A percentile compares a stretch with the other conserved stretches of the same genome.
phyloP scores from a whole-genome alignment of 2,329 filamentous ascomycete species.

The Dissoconium aciculare region DNA sequence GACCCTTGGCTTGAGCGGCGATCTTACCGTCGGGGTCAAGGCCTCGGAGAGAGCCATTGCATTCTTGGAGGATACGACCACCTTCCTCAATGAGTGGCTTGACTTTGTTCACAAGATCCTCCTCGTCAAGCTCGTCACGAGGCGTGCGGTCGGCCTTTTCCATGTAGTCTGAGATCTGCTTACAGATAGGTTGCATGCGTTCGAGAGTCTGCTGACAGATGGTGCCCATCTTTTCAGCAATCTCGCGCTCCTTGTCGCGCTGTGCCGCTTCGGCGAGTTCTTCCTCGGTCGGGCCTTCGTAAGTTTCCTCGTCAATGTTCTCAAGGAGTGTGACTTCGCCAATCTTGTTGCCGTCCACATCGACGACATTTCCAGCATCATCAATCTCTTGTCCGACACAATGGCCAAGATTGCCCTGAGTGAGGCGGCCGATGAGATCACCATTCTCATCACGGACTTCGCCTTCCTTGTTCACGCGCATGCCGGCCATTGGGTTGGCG shows the following conservation, averaged over 20 bases:
- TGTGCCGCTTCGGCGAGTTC: slow-evolving; percentile 36
- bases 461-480: slow-evolving; percentile 39
- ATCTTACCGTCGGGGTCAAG: slow-evolving; percentile 83
- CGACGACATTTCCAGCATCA: slow-evolving; percentile 38
- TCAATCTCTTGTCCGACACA: slow-evolving; percentile 39
- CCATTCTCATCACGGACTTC: slow-evolving; percentile 38
- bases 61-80: slow-evolving; percentile 65
- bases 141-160: slow-evolving; percentile 66
- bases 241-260: slow-evolving; percentile 54
- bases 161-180: slow-evolving; percentile 72
- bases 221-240: slow-evolving; percentile 59
- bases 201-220: slow-evolving; percentile 69
- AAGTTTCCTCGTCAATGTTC: slow-evolving; percentile 38
- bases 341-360: slow-evolving; percentile 46
- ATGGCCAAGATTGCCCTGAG: slow-evolving; percentile 37
- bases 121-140: slow-evolving; percentile 79
- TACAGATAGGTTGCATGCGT: slow-evolving; percentile 69
- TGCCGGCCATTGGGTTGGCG: slow-evolving; percentile 45
- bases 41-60: slow-evolving; percentile 72
- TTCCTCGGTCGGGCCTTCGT: slow-evolving; percentile 41
- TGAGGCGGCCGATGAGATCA: slow-evolving; percentile 35
- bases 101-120: slow-evolving; percentile 72
- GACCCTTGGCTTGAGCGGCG: slow-evolving; percentile 69
- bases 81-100: slow-evolving; percentile 82
- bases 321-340: slow-evolving; percentile 48